phyloP scores from a whole-genome alignment of 495 filamentous ascomycete genomes.

The Massariosphaeria phaeospora region DNA sequence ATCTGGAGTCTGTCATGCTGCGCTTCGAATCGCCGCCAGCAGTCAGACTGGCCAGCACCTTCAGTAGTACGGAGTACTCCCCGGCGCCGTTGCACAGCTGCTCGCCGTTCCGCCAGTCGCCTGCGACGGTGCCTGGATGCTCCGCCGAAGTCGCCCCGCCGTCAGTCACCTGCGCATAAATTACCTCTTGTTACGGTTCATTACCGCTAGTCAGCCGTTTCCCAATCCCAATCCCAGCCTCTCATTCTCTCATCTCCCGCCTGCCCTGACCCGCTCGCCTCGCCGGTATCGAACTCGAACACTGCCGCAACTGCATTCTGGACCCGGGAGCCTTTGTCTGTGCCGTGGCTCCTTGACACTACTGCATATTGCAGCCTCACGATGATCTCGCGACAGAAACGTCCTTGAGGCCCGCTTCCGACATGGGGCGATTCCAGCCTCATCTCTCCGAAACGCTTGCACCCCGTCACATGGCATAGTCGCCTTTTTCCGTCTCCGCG shows the following conservation, averaged over 20 bases:
- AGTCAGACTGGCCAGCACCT: background rate
- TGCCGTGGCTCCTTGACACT: background rate
- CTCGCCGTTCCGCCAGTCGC: background rate
- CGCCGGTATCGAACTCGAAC: slow-evolving; percentile 15
- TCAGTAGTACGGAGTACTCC: background rate
- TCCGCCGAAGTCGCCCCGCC: background rate
- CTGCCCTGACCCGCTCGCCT: slow-evolving; percentile 11
- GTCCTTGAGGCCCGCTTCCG: background rate
- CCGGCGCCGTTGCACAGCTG: no score
- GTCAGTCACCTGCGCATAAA: slow-evolving; percentile 3
- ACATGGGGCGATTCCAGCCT: slow-evolving; percentile 9
- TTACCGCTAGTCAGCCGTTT: slow-evolving; percentile 23
- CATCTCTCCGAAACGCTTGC: background rate
- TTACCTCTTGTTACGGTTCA: background rate
- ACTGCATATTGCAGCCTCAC: slow-evolving; percentile 19
- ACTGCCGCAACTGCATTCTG: background rate
- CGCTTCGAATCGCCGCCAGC: background rate
- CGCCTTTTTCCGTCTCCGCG: slow-evolving; percentile 25
- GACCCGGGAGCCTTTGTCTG: background rate
- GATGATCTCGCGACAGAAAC: background rate
- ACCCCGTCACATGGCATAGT: slow-evolving; percentile 28
- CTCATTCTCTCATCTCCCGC: slow-evolving; percentile 7
- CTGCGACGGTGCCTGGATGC: background rate
- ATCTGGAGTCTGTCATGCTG: background rate
- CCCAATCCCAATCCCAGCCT: background rate